phyloP scores from a whole-genome alignment of 1,284 basidiomycete genomes.

The Fomitopsis palustris region DNA sequence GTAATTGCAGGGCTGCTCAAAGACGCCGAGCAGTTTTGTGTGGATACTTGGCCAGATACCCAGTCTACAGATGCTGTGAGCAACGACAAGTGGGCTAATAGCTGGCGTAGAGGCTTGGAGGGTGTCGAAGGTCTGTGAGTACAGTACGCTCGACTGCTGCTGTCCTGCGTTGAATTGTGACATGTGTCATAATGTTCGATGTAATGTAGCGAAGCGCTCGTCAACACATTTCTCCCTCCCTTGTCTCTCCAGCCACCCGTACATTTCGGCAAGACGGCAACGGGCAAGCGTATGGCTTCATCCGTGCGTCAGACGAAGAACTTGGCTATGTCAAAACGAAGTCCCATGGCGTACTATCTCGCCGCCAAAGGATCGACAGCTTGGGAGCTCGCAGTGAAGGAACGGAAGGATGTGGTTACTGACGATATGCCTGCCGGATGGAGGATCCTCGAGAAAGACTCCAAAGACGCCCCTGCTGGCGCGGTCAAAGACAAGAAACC shows the following conservation, averaged over 20 bases:
- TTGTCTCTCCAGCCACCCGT: conserved; percentile 29
- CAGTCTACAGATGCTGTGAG: conserved; percentile 12
- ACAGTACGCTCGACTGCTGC: not conserved
- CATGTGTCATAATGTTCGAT: not conserved
- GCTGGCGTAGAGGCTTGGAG: conserved; percentile 41
- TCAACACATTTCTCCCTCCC: conserved; percentile 26
- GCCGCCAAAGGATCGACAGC: conserved; percentile 66
- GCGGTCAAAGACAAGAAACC: conserved; percentile 44
- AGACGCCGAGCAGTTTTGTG: conserved; percentile 46
- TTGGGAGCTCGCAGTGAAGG: conserved; percentile 68
- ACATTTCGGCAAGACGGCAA: conserved; percentile 51
- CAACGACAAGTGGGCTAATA: conserved; percentile 25
- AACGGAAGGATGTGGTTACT: conserved; percentile 41
- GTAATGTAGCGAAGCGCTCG: conserved; percentile 19
- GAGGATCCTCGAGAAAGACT: conserved; percentile 51
- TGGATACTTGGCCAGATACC: conserved; percentile 46
- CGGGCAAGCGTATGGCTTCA: conserved; percentile 53
- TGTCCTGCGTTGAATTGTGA: not conserved
- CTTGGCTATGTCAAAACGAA: conserved; percentile 44
- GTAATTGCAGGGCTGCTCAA: conserved; percentile 52
- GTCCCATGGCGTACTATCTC: conserved; percentile 63
- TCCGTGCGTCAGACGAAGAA: conserved; percentile 62
- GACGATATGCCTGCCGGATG: conserved; percentile 64
- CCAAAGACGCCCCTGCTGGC: conserved; percentile 18
- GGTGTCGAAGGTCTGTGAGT: conserved; percentile 58